Evolutionary conservation across 225 moss, liverwort and hornwort species (phyloP).

Genomic region (Ulota crispa): DNA sequence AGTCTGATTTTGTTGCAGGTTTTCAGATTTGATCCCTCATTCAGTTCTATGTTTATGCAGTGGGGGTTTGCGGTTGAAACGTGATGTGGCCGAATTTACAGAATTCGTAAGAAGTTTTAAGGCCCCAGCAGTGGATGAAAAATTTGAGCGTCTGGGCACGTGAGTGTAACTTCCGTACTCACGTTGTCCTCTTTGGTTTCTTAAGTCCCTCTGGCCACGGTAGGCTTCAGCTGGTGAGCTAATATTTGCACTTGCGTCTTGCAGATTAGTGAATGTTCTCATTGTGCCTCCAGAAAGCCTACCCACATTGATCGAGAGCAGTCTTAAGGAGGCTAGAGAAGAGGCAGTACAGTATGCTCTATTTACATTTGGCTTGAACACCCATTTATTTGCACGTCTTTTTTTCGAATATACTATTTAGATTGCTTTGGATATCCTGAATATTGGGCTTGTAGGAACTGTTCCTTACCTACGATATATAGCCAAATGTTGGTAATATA

Average conservation of each 20-base stretch:
- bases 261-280: slow-evolving; percentile 94
- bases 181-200: background rate
- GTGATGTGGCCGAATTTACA: slow-evolving; percentile 77
- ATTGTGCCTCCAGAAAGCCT: slow-evolving; percentile 82
- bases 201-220: background rate
- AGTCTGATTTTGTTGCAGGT: background rate
- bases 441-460: background rate
- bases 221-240: slow-evolving; percentile 4
- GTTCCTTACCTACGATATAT: background rate
- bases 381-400: slow-evolving; percentile 1
- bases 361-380: background rate
- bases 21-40: slow-evolving; percentile 13
- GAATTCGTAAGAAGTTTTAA: slow-evolving; percentile 84
- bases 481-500: slow-evolving; percentile 6
- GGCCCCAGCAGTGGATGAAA: slow-evolving; percentile 90
- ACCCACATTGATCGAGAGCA: slow-evolving; percentile 77
- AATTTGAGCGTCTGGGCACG: slow-evolving; percentile 89
- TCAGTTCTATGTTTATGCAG: slow-evolving; percentile 38
- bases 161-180: slow-evolving; percentile 38
- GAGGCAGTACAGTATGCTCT: slow-evolving; percentile 52
- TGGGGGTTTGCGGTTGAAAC: slow-evolving; percentile 87
- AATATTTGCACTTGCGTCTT: slow-evolving; percentile 22
- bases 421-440: slow-evolving; percentile 11
- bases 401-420: background rate
- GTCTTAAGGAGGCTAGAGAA: slow-evolving; percentile 68